A percentile compares a stretch with the other conserved stretches of the same genome.
Conservation (phyloP, 805 yeast species). For the Candida berthetii region DNA sequence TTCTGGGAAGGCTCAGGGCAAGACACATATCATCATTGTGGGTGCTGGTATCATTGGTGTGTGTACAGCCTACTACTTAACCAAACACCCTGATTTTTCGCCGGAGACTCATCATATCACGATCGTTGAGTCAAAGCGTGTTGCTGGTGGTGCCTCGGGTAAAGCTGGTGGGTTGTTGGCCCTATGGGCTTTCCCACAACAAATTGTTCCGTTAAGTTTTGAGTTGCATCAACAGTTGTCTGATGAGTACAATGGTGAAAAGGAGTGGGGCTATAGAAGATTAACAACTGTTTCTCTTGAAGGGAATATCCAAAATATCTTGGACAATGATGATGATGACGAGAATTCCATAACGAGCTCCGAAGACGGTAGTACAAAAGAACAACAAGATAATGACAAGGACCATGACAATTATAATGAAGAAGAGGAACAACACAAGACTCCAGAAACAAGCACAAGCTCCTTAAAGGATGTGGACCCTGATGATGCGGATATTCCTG, state of each 20-base stretch:
- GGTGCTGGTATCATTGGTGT: conserved; percentile 98
- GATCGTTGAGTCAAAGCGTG: conserved; percentile 80
- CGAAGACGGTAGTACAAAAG: conserved; percentile 1
- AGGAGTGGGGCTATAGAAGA: conserved; percentile 90
- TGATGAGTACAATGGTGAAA: conserved; percentile 72
- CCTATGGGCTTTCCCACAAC: conserved; percentile 95
- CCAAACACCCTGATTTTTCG: conserved; percentile 76
- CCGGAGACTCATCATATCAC: conserved; percentile 74
- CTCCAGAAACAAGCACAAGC: background rate
- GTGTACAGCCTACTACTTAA: conserved; percentile 85
- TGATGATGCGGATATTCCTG: too few relatives aligned
- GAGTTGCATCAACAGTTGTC: conserved; percentile 79
- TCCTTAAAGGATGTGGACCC: background rate
- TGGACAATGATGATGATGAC: conserved; percentile 15
- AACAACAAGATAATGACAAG: conserved; percentile 1
- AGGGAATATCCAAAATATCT: conserved; percentile 54
- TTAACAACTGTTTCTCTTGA: conserved; percentile 82
- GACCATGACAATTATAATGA: background rate
- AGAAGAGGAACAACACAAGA: background rate
- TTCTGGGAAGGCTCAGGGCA: conserved; percentile 35
- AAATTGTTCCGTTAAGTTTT: conserved; percentile 84
- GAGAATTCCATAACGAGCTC: conserved; percentile 1
- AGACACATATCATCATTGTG: conserved; percentile 74
- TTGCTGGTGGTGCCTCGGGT: conserved; percentile 97
- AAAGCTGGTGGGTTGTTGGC: conserved; percentile 96